Evolutionary conservation across 2,329 filamentous ascomycete genomes (phyloP).

Genomic region (Huntiella decipiens): DNA sequence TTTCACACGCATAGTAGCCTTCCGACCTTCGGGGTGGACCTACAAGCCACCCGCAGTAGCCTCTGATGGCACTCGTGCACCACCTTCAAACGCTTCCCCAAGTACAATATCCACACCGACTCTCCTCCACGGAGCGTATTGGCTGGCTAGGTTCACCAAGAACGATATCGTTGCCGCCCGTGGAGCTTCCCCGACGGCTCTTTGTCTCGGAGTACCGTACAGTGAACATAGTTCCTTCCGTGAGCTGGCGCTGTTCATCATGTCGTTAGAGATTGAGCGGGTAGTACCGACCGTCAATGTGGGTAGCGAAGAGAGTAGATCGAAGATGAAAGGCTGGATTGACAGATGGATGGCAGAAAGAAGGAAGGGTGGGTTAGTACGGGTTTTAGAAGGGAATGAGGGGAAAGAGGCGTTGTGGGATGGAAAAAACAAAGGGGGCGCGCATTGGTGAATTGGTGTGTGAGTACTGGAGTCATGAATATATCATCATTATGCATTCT

Average conservation of each 20-base stretch:
- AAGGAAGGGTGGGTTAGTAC: slow-evolving; percentile 32
- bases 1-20: slow-evolving; percentile 75
- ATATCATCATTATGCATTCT: no score
- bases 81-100: slow-evolving; percentile 23
- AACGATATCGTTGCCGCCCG: slow-evolving; percentile 61
- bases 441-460: no score
- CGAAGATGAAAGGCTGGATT: slow-evolving; percentile 45
- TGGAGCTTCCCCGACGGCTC: slow-evolving; percentile 63
- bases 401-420: slow-evolving; percentile 20
- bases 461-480: no score
- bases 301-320: slow-evolving; percentile 36
- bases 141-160: slow-evolving; percentile 56
- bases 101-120: slow-evolving; percentile 29
- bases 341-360: slow-evolving; percentile 43
- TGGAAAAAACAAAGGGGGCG: slow-evolving; percentile 21
- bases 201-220: slow-evolving; percentile 88
- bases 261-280: slow-evolving; percentile 68
- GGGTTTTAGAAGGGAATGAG: slow-evolving; percentile 24
- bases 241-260: slow-evolving; percentile 85
- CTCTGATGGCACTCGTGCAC: slow-evolving; percentile 3
- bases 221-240: slow-evolving; percentile 90
- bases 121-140: slow-evolving; percentile 41
- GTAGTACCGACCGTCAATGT: slow-evolving; percentile 88
- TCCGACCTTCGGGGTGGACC: slow-evolving; percentile 86
- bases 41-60: slow-evolving; percentile 47